These are phyloP conservation scores for Candida sp. DNA, from an alignment of 1,139 yeast genomes.

Conservation along the genomic window DNA sequence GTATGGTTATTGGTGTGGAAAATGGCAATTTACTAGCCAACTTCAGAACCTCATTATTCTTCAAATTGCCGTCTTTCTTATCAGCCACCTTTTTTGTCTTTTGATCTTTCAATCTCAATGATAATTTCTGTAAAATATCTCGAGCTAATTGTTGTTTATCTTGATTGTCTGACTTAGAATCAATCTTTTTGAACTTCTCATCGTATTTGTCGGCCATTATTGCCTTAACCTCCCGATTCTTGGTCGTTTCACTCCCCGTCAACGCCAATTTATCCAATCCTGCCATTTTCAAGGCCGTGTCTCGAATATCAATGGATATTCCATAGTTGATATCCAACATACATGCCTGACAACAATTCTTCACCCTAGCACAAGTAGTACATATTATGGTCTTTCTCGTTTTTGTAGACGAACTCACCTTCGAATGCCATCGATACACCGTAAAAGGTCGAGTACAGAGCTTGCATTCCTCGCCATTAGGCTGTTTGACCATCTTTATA, in stretches of 20 bases:
- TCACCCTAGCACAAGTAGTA: slow-evolving; percentile 69
- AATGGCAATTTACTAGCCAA: slow-evolving; percentile 57
- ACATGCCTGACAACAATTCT: slow-evolving; percentile 87
- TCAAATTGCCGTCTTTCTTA: slow-evolving; percentile 2
- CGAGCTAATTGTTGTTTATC: slow-evolving; percentile 24
- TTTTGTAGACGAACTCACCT: slow-evolving; percentile 26
- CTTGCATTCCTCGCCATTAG: slow-evolving; percentile 73
- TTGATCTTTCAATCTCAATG: slow-evolving; percentile 28
- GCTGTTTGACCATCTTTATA: slow-evolving; percentile 68
- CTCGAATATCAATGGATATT: slow-evolving; percentile 74
- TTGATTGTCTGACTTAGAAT: slow-evolving; percentile 11
- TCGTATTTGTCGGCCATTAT: slow-evolving; percentile 36
- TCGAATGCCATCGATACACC: slow-evolving; percentile 66
- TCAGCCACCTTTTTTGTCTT: slow-evolving; percentile 6
- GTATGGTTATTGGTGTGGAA: slow-evolving; percentile 27
- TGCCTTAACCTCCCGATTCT: slow-evolving; percentile 43
- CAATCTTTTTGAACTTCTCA: slow-evolving; percentile 13
- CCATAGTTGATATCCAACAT: slow-evolving; percentile 79
- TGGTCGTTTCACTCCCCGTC: slow-evolving; percentile 8
- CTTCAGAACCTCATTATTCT: slow-evolving; percentile 42
- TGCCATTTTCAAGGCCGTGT: slow-evolving; percentile 77
- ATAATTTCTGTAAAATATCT: slow-evolving; percentile 35
- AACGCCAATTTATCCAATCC: slow-evolving; percentile 37
- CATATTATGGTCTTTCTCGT: slow-evolving; percentile 62
- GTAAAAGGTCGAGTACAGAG: slow-evolving; percentile 85